Evolutionary conservation across 805 yeast species (phyloP), one percentile per base, ranked within the genome.

Genomic region (Hagleromyces aurorensis): DNA sequence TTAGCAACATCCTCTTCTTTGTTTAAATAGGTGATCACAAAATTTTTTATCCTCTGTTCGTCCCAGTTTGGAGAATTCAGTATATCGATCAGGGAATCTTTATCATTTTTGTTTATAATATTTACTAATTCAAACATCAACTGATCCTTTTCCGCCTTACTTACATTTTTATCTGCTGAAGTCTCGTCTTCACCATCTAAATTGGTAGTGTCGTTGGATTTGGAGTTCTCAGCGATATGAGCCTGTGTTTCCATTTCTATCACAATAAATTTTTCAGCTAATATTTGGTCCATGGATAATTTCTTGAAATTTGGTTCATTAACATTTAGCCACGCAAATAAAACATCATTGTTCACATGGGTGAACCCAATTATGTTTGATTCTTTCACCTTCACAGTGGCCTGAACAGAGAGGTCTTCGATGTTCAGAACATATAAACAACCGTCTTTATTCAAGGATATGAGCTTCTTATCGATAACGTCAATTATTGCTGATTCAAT

Each of bases 1-100:
- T 44, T 40, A 1, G 62, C 48, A 1, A 71, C 65, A 17, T 62
- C 58, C 1, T 57, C 50, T 6, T 70, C 63, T 16, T 65, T 26
- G 7, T 56, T 11, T 69, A 56, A 19, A 62, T 46, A 25, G 59
- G 57, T 23, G 65, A 61, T 32, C 29, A 61, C 52, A 36, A 55
- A 49, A 20, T 46, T 27, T 30, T 47, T 40, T 10, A 50, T 47
- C 15, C 48, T 52, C 7, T 49, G 44, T 10, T 52, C 49, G 12
- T 44, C 38, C 59, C 59, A 52, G 4, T 30, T 25, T 6, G 33
- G 46, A 4, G 61, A 42, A 3, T 35, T 28, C 11, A 48, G 19
- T 10, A 41, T 38, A 9, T 37, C 34, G 6, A 49, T 51, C 10
- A 61, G 50, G 10, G 57, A 54, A 1, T 46, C 40, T 5, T 34